These are phyloP conservation scores for Alternaria sp. DNA, from an alignment of 2,329 filamentous ascomycete genomes.

Conservation along the genomic window DNA sequence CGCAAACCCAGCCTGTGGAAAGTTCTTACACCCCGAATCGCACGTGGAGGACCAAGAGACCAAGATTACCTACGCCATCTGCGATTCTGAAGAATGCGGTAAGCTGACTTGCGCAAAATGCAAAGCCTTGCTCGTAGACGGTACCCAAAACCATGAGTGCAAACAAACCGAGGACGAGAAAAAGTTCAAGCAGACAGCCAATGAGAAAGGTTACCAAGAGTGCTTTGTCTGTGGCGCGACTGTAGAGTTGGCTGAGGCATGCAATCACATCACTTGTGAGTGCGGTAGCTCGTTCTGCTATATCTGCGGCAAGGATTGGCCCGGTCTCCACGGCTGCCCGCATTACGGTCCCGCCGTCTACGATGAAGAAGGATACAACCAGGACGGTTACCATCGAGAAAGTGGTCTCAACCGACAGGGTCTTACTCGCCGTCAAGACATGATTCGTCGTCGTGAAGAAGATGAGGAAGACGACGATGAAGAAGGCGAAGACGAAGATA, in stretches of 20 bases:
- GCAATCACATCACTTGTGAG: constrained; percentile 45
- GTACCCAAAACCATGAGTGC: constrained; percentile 28
- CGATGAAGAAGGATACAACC: constrained; percentile 45
- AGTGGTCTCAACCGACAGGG: constrained; percentile 39
- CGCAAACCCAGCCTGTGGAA: constrained; percentile 27
- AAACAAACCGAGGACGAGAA: constrained; percentile 29
- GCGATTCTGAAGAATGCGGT: constrained; percentile 28
- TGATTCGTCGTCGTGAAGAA: constrained; percentile 7
- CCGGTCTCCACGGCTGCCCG: constrained; percentile 40
- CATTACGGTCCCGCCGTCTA: constrained; percentile 40
- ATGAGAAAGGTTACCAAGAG: constrained; percentile 39
- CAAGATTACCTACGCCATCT: constrained; percentile 32
- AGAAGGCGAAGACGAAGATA: constrained; percentile 4
- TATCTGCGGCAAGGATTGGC: constrained; percentile 43
- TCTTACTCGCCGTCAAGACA: constrained; percentile 27
- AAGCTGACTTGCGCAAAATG: constrained; percentile 37
- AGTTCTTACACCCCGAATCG: constrained; percentile 32
- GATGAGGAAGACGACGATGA: constrained; percentile 17
- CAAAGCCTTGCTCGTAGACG: constrained; percentile 24
- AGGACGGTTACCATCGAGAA: constrained; percentile 40
- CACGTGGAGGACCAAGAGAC: constrained; percentile 24
- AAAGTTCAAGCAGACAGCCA: constrained; percentile 34
- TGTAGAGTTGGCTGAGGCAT: constrained; percentile 44
- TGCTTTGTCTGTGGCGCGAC: constrained; percentile 37
- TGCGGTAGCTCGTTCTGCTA: constrained; percentile 47